Evolutionary conservation across 768 basidiomycete species (phyloP).

Genomic region (Panaeolus cyanescens): DNA sequence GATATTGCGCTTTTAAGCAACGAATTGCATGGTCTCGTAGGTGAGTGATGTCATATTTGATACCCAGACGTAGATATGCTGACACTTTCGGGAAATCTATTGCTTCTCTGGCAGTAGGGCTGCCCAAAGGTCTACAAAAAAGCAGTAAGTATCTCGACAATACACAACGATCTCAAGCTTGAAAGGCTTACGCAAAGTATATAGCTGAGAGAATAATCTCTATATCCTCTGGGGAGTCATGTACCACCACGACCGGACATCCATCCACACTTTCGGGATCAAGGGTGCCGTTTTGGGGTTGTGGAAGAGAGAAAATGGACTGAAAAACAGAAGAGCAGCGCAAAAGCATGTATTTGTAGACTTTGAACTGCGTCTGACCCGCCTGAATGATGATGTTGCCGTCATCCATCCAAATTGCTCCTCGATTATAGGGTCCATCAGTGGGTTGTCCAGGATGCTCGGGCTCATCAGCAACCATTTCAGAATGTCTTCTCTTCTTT

Average conservation of each 20-base stretch:
- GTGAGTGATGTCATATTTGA: constrained; percentile 5
- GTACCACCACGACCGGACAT: not conserved
- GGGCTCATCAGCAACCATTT: too few relatives aligned
- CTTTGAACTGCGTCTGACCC: constrained; percentile 18
- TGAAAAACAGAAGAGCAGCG: constrained; percentile 20
- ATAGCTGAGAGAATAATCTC: not conserved
- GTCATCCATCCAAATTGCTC: constrained; percentile 23
- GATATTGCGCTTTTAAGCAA: not conserved
- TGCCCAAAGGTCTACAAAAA: too few relatives aligned
- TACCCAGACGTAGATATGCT: constrained; percentile 7
- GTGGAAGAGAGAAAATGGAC: constrained; percentile 23
- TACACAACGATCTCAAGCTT: too few relatives aligned
- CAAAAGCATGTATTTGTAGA: constrained; percentile 18
- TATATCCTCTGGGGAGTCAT: not conserved
- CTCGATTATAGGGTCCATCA: too few relatives aligned
- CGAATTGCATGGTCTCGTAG: constrained; percentile 1
- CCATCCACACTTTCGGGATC: not conserved
- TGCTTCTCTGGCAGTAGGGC: too few relatives aligned
- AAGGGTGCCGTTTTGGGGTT: too few relatives aligned
- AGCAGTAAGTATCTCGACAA: too few relatives aligned
- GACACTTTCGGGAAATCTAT: constrained; percentile 1
- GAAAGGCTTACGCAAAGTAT: too few relatives aligned
- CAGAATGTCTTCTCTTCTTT: too few relatives aligned
- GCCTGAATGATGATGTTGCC: constrained; percentile 22
- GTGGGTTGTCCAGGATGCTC: too few relatives aligned